These are phyloP conservation scores for Aspergillus costaricaensis DNA, from an alignment of 2,329 filamentous ascomycete genomes.

Conservation along the genomic window DNA sequence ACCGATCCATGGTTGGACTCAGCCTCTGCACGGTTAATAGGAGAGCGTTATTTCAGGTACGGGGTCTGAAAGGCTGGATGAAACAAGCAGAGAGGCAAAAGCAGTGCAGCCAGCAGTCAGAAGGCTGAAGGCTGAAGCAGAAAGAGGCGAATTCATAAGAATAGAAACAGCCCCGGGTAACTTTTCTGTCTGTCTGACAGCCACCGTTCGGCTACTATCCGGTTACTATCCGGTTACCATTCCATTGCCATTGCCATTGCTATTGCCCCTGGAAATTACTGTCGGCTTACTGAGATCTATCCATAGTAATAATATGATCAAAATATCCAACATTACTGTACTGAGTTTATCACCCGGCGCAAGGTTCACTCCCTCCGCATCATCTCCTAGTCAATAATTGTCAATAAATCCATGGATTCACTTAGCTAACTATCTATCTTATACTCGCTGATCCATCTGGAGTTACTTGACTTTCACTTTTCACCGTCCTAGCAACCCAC, in stretches of 20 bases:
- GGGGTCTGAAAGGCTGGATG: background rate
- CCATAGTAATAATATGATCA: no score
- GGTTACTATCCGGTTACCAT: background rate
- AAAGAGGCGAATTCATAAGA: background rate
- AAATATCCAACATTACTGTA: no score
- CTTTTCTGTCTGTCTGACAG: background rate
- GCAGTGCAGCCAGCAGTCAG: no score
- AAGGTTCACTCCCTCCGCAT: background rate
- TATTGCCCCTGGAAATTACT: background rate
- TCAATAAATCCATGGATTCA: conserved; percentile 3
- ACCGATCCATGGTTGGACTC: background rate
- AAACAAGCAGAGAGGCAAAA: background rate
- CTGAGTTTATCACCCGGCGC: background rate
- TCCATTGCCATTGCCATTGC: no score
- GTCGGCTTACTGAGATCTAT: background rate
- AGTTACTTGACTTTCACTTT: background rate
- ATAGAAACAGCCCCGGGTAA: background rate
- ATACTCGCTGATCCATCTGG: background rate
- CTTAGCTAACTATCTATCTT: background rate
- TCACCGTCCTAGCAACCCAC: background rate
- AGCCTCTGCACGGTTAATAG: background rate
- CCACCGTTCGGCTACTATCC: background rate
- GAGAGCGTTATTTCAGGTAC: conserved; percentile 1
- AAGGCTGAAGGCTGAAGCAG: background rate
- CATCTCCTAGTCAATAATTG: conserved; percentile 3